Evolutionary conservation across 352 stramenopile genomes (phyloP).

Genomic region (Thraustotheca clavata): DNA sequence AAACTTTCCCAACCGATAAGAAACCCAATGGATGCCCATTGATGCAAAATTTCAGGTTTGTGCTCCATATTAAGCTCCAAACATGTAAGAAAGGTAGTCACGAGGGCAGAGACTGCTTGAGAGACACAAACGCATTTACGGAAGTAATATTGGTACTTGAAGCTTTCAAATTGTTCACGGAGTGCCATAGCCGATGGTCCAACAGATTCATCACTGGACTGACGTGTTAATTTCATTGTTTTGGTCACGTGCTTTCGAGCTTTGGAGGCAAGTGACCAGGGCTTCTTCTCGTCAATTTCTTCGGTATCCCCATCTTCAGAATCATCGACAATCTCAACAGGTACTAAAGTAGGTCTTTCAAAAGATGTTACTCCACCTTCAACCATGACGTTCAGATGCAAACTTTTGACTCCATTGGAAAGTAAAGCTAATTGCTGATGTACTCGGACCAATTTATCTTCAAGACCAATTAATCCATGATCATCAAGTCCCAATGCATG

Average conservation of each 20-base stretch:
- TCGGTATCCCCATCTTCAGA: background rate
- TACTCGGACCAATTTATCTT: conserved; percentile 44
- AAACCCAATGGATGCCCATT: conserved; percentile 66
- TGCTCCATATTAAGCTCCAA: conserved; percentile 65
- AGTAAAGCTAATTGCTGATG: conserved; percentile 14
- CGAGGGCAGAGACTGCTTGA: conserved; percentile 70
- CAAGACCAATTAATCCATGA: conserved; percentile 71
- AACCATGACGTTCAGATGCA: conserved; percentile 16
- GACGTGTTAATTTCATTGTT: background rate
- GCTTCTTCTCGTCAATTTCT: background rate
- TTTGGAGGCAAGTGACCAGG: background rate
- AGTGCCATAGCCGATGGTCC: background rate
- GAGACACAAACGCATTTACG: conserved; percentile 76
- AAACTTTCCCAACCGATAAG: conserved; percentile 93
- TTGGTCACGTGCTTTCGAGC: conserved; percentile 1
- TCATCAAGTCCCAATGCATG: conserved; percentile 72
- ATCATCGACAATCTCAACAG: background rate
- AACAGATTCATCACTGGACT: background rate
- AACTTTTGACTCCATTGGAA: conserved; percentile 18
- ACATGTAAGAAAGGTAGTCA: conserved; percentile 70
- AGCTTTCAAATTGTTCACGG: conserved; percentile 8
- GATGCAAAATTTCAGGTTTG: conserved; percentile 40
- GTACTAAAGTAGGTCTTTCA: conserved; percentile 7
- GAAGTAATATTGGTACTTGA: conserved; percentile 63
- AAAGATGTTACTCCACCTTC: conserved; percentile 6